Evolutionary conservation across 2,329 filamentous ascomycete genomes (phyloP), one percentile per base, ranked within the genome.

Genomic region (Boeremia exigua): DNA sequence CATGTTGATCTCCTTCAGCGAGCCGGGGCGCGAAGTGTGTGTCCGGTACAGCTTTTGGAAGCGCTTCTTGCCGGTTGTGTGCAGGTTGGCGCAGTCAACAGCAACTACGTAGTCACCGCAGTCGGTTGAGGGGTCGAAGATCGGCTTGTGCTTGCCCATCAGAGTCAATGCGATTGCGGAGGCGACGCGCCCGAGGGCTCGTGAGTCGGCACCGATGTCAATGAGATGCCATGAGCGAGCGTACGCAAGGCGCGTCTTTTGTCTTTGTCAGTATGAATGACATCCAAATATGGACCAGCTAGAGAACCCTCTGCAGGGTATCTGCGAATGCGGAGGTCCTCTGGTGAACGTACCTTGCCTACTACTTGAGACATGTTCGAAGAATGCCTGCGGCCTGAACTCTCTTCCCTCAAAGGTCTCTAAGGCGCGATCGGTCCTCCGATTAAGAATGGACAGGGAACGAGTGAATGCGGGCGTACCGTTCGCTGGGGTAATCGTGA

Each of bases 101-200:
- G 95, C 93, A 1, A 99, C 94, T 11, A 99, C 93, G 78, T 99
- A 99, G 86, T 99, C 95, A 67, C 95, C 95, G 83, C 95, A 98
- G 83, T 99, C 95, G 59, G 93, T 97, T 19, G 92, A 96, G 1
- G 95, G 95, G 79, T 98, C 91, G 81, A 88, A 99, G 77, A 95
- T 96, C 19, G 95, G 95, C 81, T 99, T 99, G 84, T 99, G 90
- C 83, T 99, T 99, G 80, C 95, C 95, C 93, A 98, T 97, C 48
- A 97, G 86, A 58, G 91, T 83, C 49, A 88, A 82, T 59, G 93
- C 94, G 76, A 97, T 96, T 61, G 89, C 87, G 48, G 89, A 92
- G 59, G 94, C 94, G 47, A 97, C 84, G 37, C 94, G 92, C 66
- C 94, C 94, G 36, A 97, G 88, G n/a, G 92, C 88, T 12, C 92